These are phyloP conservation scores for Colletotrichum cordylinicola DNA, from an alignment of 2,329 filamentous ascomycete genomes.

Conservation along the genomic window DNA sequence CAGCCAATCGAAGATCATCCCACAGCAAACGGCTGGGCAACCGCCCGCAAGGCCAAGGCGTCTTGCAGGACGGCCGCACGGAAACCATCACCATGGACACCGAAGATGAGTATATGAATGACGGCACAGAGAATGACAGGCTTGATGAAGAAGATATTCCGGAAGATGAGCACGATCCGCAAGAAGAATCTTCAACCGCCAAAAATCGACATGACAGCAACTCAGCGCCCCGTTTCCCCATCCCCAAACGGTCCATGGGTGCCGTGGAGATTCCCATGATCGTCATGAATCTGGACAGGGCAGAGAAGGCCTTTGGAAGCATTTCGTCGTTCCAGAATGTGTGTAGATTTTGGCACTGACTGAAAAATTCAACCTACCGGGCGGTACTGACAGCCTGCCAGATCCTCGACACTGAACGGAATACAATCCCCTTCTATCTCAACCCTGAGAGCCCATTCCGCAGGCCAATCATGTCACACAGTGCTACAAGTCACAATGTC, in stretches of 20 bases:
- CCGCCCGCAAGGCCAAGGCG: not conserved
- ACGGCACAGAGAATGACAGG: not conserved
- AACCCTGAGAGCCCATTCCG: constrained; percentile 81
- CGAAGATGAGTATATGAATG: not conserved
- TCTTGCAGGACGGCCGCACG: not conserved
- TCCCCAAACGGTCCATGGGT: constrained; percentile 38
- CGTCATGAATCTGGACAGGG: constrained; percentile 48
- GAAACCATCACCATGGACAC: constrained; percentile 12
- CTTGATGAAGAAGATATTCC: not conserved
- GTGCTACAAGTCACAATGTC: constrained; percentile 79
- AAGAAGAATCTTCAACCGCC: not conserved
- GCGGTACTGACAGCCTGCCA: constrained; percentile 26
- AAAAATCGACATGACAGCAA: not conserved
- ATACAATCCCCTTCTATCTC: constrained; percentile 73
- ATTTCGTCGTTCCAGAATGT: constrained; percentile 44
- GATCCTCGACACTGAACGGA: constrained; percentile 54
- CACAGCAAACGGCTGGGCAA: not conserved
- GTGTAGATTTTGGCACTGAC: constrained; percentile 18
- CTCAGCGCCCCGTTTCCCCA: constrained; percentile 31
- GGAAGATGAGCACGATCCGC: not conserved
- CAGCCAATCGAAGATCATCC: not conserved
- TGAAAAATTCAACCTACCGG: not conserved
- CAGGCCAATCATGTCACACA: constrained; percentile 79
- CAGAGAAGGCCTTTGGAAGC: constrained; percentile 47
- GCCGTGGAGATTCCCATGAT: constrained; percentile 51